Evolutionary conservation across 192 early-diverging fungal genomes (phyloP), one percentile per base, ranked within the genome.

Genomic region (Jimgerdemannia flammicorona): DNA sequence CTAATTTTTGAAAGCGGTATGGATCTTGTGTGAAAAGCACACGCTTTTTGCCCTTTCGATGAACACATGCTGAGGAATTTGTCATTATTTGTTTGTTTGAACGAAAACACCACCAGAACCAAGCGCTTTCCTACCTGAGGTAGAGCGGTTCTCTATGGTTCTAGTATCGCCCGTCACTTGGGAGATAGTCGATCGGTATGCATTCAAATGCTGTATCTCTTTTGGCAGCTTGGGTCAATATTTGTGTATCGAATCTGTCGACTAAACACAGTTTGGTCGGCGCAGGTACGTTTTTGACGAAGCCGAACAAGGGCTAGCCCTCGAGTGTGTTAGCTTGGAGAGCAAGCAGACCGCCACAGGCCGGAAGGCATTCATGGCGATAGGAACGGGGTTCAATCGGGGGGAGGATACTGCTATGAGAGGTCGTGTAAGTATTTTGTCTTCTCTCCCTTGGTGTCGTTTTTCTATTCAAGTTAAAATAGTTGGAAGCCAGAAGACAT

Each of bases 101-200:
- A 44, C 10, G 70, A 67, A 43, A 8, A 40, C 63, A 68, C n/a
- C 44, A 14, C 69, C 17, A 44, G 68, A 4, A 18, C 7, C 66
- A 2, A 59, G 71, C 43, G 88, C 80, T 4, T 89, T 92, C 76
- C 80, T 86, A 3, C 95, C 96, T 17, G 73, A 75, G 14, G 81
- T 87, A 49, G 84, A 90, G 11, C 80, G 83, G 18, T 95, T 90
- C 77, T 87, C 87, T 4, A 71, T 99, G 44, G 94, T 97, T 67
- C 84, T 99, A 66, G 86, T 99, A 14, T 98, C 97, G 18, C 96
- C 97, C 2, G 89, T 95, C 0, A 96, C 95, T 18, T 98, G 95
- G 95, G 96, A 98, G 74, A 95, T 93, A 11, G 94, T 97, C 0
- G 97, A 98, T 75, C 79, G 83, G 77, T 90, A 86, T 43, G 75